Percentiles rank a stretch among this genome's conserved stretches.
These are phyloP conservation scores for Bauhinia variegata DNA, from an alignment of 306 rosid genomes.

Conservation along the genomic window DNA sequence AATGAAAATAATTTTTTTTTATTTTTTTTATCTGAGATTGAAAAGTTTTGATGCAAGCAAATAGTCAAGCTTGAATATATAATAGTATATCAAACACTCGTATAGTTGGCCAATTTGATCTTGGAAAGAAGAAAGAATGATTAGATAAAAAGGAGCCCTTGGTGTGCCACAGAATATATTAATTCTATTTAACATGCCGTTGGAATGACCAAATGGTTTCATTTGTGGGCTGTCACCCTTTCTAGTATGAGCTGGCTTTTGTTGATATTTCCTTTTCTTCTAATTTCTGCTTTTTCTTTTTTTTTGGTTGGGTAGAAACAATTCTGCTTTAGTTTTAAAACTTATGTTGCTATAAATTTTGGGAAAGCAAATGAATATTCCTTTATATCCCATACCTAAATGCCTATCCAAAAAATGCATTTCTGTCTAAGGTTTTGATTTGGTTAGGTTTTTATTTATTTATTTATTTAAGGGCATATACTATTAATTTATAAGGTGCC, in stretches of 20 bases:
- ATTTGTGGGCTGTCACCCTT: slow-evolving; percentile 12
- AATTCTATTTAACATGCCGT: not conserved
- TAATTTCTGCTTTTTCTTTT: too few species aligned
- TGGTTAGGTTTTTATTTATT: not conserved
- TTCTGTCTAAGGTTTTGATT: not conserved
- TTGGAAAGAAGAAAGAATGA: not conserved
- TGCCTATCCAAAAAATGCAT: slow-evolving; percentile 2
- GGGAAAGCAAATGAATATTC: not conserved
- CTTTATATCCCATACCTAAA: not conserved
- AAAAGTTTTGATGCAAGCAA: slow-evolving; percentile 16
- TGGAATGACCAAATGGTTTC: slow-evolving; percentile 16
- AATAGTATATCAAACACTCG: too few species aligned
- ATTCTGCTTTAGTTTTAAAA: too few species aligned
- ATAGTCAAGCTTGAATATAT: not conserved
- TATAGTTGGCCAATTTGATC: slow-evolving; percentile 19
- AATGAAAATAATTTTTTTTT: too few species aligned
- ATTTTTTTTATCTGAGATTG: too few species aligned
- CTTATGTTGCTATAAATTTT: not conserved
- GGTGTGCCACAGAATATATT: too few species aligned
- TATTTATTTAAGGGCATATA: slow-evolving; percentile 11
- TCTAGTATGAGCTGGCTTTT: slow-evolving; percentile 31
- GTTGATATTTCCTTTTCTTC: not conserved
- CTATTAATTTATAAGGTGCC: not conserved
- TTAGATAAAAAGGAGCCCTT: too few species aligned
- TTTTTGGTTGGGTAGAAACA: too few species aligned